Evolutionary conservation across 164 flowering plant species (phyloP), one percentile per base, ranked within the genome.

Genomic region (Liquidambar formosana): DNA sequence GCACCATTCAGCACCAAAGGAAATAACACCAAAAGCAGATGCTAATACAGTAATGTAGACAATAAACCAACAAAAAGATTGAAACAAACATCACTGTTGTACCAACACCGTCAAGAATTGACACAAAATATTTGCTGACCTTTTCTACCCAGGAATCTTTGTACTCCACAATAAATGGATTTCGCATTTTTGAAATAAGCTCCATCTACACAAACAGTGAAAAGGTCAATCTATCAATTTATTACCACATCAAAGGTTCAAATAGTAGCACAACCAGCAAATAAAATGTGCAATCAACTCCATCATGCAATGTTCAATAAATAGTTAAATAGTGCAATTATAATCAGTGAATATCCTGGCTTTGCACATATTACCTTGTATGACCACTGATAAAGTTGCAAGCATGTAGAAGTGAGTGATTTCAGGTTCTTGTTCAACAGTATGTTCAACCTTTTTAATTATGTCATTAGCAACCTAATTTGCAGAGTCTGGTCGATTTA

Each of bases 111-210:
- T 49, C 57, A 14, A n/a, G 16, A 10, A 21, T 49, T 27, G 23
- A 33, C n/a, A 25, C 52, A 27, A 21, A 12, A 64, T 43, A 14
- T 25, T 57, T 47, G 52, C 80, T 62, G 43, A 96, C 99, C 95
- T 85, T 96, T 73, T 96, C 99, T n/a, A 96, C 98, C 99, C 99
- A 96, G 18, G 99, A 92, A 83, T 96, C 99, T 80, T 92, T 96
- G 79, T 93, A 96, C 73, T 93, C 98, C 73, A 96, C 98, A 71
- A 96, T 89, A 76, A 84, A 96, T 60, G 99, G 99, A 70, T 90
- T 90, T 56, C 70, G 83, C 27, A 83, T 84, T 83, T 75, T 90
- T 16, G 99, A 90, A 77, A 96, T 89, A 63, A 96, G 95, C 83
- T 93, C 98, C 95, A 91, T 96, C 99, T 96, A 81, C 81, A 86